These are phyloP conservation scores for Fraxinus albicans DNA, from an alignment of 305 asterid species.

Conservation along the genomic window DNA sequence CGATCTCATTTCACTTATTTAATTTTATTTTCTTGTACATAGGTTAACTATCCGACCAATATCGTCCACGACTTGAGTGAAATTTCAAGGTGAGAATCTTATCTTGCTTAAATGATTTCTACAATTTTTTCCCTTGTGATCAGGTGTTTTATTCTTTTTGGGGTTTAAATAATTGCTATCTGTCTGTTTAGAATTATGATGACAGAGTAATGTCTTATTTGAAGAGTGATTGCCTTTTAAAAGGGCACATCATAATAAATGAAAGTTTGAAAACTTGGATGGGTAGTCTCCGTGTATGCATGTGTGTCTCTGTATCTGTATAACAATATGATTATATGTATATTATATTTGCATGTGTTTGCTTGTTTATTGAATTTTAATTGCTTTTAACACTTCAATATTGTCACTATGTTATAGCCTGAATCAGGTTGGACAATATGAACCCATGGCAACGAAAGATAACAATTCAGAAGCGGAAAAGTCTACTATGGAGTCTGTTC, in stretches of 20 bases:
- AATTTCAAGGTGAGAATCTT: constrained; percentile 58
- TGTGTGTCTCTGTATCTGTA: background rate
- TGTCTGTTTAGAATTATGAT: background rate
- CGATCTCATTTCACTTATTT: constrained; percentile 18
- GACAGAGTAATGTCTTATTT: background rate
- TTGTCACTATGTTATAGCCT: constrained; percentile 56
- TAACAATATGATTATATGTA: background rate
- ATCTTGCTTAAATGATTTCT: constrained; percentile 20
- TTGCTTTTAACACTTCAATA: constrained; percentile 37
- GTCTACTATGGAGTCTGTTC: constrained; percentile 75
- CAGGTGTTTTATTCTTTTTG: background rate
- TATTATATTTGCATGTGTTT: background rate
- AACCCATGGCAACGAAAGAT: constrained; percentile 35
- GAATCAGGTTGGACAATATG: constrained; percentile 60
- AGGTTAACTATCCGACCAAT: constrained; percentile 88
- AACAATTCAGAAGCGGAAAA: constrained; percentile 41
- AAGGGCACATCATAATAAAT: background rate
- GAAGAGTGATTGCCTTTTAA: background rate
- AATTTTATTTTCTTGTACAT: constrained; percentile 22
- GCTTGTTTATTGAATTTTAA: constrained; percentile 19
- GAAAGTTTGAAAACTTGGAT: background rate
- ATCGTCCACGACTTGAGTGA: constrained; percentile 54
- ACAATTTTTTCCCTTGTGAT: background rate
- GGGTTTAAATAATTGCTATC: background rate
- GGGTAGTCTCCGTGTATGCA: background rate